phyloP scores from a whole-genome alignment of 1,284 basidiomycete species.

The Fomitopsis schrenkii region DNA sequence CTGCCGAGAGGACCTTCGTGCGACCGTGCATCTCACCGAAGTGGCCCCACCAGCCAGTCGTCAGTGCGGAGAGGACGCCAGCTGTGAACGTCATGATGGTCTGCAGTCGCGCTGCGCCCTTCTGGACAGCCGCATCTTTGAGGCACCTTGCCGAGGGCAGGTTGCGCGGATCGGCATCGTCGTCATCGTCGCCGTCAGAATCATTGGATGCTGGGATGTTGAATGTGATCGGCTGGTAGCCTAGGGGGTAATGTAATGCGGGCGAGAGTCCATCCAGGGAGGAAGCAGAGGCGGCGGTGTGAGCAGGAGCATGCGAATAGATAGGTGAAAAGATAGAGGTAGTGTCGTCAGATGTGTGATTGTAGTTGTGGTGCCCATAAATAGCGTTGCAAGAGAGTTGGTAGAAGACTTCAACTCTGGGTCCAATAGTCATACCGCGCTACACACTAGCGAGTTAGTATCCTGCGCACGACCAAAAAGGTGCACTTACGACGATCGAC shows the following conservation, averaged over 20 bases:
- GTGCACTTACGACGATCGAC: slow-evolving; percentile 54
- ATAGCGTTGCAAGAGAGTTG: slow-evolving; percentile 65
- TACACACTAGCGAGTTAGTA: slow-evolving; percentile 25
- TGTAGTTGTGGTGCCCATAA: slow-evolving; percentile 38
- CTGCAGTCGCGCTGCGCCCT: slow-evolving; percentile 64
- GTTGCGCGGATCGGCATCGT: slow-evolving; percentile 44
- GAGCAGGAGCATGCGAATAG: slow-evolving; percentile 12
- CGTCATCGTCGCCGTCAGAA: slow-evolving; percentile 20
- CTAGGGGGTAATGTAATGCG: slow-evolving; percentile 1
- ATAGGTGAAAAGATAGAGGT: slow-evolving; percentile 10
- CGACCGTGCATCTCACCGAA: slow-evolving; percentile 79
- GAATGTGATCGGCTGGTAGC: slow-evolving; percentile 2
- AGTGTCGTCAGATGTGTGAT: slow-evolving; percentile 31
- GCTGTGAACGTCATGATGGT: slow-evolving; percentile 70
- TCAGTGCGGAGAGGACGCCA: slow-evolving; percentile 80
- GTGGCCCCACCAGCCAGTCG: slow-evolving; percentile 86
- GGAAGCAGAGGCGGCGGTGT: slow-evolving; percentile 33
- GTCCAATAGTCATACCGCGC: slow-evolving; percentile 77
- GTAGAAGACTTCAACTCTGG: slow-evolving; percentile 75
- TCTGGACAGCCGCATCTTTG: slow-evolving; percentile 61
- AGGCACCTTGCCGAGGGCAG: slow-evolving; percentile 51
- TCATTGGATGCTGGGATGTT: not conserved
- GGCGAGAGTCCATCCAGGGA: slow-evolving; percentile 13
- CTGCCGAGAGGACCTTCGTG: slow-evolving; percentile 67
- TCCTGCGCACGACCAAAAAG: not conserved